These are phyloP conservation scores for Amanita phalloides DNA, from an alignment of 768 basidiomycete genomes.

Conservation along the genomic window DNA sequence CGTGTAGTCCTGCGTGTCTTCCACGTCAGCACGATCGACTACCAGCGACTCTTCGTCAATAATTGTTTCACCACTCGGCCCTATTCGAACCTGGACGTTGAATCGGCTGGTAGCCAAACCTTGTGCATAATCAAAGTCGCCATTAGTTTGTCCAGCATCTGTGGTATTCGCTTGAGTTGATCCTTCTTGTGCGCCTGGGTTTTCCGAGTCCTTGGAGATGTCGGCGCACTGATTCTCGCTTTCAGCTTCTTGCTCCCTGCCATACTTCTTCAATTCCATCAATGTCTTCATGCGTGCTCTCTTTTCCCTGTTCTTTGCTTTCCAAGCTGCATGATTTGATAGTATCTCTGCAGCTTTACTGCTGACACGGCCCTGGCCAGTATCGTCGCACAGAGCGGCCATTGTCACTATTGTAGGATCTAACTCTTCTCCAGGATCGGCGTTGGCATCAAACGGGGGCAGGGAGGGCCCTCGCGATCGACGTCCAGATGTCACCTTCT, in stretches of 20 bases:
- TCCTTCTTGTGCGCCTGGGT: slow-evolving; percentile 2
- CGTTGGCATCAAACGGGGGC: slow-evolving; percentile 46
- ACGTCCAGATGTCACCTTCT: slow-evolving; percentile 14
- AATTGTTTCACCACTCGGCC: slow-evolving; percentile 78
- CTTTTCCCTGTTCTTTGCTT: slow-evolving; percentile 55
- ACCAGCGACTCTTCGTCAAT: slow-evolving; percentile 80
- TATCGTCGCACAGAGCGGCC: slow-evolving; percentile 70
- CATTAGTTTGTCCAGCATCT: slow-evolving; percentile 34
- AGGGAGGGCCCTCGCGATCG: slow-evolving; percentile 37
- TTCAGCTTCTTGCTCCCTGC: slow-evolving; percentile 37
- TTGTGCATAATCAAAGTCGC: slow-evolving; percentile 64
- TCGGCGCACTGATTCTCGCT: slow-evolving; percentile 16
- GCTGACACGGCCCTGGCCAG: slow-evolving; percentile 69
- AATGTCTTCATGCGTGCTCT: slow-evolving; percentile 47
- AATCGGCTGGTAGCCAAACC: slow-evolving; percentile 56
- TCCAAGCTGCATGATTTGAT: slow-evolving; percentile 64
- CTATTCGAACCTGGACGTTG: slow-evolving; percentile 81
- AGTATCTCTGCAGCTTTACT: slow-evolving; percentile 66
- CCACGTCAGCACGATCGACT: slow-evolving; percentile 65
- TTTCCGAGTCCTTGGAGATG: slow-evolving; percentile 10
- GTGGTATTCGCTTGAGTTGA: slow-evolving; percentile 5
- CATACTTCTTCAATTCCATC: slow-evolving; percentile 73
- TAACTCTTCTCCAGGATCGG: slow-evolving; percentile 63
- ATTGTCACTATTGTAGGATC: slow-evolving; percentile 82
- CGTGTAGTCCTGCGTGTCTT: slow-evolving; percentile 58